Evolutionary conservation across 768 basidiomycete species (phyloP), one percentile per base, ranked within the genome.

Genomic region (Rhodotorula toruloides): DNA sequence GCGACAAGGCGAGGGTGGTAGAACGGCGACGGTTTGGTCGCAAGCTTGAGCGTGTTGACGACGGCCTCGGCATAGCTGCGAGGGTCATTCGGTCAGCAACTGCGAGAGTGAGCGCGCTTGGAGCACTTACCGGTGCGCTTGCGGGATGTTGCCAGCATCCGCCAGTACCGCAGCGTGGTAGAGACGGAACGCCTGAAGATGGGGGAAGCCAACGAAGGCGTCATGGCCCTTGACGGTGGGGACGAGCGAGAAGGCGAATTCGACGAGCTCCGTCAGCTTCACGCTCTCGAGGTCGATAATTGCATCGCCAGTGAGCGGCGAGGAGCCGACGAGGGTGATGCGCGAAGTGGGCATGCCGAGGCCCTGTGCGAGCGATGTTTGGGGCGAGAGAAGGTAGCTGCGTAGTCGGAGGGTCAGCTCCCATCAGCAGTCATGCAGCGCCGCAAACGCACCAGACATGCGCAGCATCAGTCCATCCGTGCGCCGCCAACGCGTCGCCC

Each of bases 21-120:
- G 78, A 86, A 86, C 0, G 85, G 83, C 31, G 89, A 87, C 43
- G 66, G 68, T 61, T 70, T 75, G 60, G 70, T 73, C 54, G 79
- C 78, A 53, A 85, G 83, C 68, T 77, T 81, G 52, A 84, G 83
- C 43, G 83, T 80, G 47, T 62, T 65, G 63, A 65, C 77, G 68
- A 98, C 89, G 14, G 93, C 91, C 61, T 97, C 90, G 74, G 90
- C 93, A 76, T 98, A 99, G 74, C 94, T 97, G 70, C n/a, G 39
- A 21, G n/a, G 1, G 27, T 11, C 7, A 17, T 8, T 10, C 4
- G 11, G n/a, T 31, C 25, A 46, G 53, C 29, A 2, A 0, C 16
- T 12, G 31, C 22, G 29, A 22, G 8, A n/a, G 53, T 69, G 49
- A 70, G 44, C 52, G 27, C 39, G 42, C 32, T 32, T 25, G 31